phyloP scores from a whole-genome alignment of 129 eudicot genomes.

The Chrysanthemum makinoi region DNA sequence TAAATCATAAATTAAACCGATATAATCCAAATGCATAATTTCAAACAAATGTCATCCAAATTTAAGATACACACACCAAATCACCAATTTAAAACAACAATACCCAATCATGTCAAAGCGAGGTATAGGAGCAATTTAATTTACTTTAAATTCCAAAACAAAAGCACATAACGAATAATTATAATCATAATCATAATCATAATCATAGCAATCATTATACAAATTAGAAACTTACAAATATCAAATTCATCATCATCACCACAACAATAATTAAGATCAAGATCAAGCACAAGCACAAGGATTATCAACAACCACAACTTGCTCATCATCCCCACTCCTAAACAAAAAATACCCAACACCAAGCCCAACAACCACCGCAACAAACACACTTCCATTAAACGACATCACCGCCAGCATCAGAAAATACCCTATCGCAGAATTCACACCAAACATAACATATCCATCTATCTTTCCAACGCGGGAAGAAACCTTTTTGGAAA shows the following conservation, averaged over 20 bases:
- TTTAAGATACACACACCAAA: neutral
- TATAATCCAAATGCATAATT: too few species aligned
- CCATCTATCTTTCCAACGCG: slow-evolving; percentile 32
- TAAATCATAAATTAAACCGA: too few species aligned
- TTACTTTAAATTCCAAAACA: too few species aligned
- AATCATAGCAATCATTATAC: too few species aligned
- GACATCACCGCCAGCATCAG: slow-evolving; percentile 39
- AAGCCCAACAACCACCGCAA: slow-evolving; percentile 54
- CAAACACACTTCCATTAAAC: slow-evolving; percentile 35
- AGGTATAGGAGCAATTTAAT: too few species aligned
- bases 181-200: too few species aligned
- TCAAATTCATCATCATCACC: too few species aligned
- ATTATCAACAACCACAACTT: slow-evolving; percentile 32
- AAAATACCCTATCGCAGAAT: slow-evolving; percentile 65
- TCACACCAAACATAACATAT: slow-evolving; percentile 51
- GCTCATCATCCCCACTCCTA: slow-evolving; percentile 33
- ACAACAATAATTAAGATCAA: too few species aligned
- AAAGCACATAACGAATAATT: too few species aligned
- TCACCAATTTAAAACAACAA: neutral
- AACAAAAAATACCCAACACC: slow-evolving; percentile 31
- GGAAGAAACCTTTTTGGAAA: neutral
- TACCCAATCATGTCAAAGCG: too few species aligned
- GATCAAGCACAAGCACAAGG: slow-evolving; percentile 40
- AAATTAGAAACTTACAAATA: too few species aligned
- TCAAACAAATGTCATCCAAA: neutral